Evolutionary conservation across 495 filamentous ascomycete genomes (phyloP).

Genomic region (Neurospora sp.): DNA sequence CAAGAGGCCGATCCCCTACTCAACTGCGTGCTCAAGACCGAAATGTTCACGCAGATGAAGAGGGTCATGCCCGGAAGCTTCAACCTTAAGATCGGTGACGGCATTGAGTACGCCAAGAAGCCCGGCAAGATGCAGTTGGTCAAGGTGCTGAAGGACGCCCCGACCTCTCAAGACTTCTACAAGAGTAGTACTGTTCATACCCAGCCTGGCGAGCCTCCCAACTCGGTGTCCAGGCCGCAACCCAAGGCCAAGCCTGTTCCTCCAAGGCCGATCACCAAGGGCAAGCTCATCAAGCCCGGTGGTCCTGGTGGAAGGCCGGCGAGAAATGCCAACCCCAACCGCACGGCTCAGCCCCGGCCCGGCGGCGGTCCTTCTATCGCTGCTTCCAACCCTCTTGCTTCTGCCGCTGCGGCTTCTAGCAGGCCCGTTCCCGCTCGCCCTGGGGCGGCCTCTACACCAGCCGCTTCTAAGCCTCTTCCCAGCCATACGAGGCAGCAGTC

Average conservation of each 20-base stretch:
- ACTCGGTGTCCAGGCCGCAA: slow-evolving; percentile 72
- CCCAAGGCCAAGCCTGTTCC: slow-evolving; percentile 77
- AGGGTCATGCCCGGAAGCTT: slow-evolving; percentile 64
- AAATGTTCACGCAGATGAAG: slow-evolving; percentile 87
- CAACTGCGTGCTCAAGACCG: slow-evolving; percentile 91
- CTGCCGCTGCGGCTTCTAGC: slow-evolving; percentile 28
- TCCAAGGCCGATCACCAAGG: slow-evolving; percentile 79
- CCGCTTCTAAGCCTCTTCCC: slow-evolving; percentile 23
- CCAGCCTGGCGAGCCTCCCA: slow-evolving; percentile 69
- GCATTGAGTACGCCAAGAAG: slow-evolving; percentile 96
- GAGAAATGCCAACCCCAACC: slow-evolving; percentile 41
- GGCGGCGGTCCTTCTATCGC: slow-evolving; percentile 8
- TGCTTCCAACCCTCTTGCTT: slow-evolving; percentile 2
- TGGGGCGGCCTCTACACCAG: slow-evolving; percentile 25
- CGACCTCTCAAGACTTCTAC: slow-evolving; percentile 72
- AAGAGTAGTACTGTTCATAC: slow-evolving; percentile 91
- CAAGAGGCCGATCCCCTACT: slow-evolving; percentile 88
- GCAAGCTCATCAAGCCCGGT: slow-evolving; percentile 82
- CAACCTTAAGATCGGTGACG: slow-evolving; percentile 70
- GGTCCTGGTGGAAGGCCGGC: slow-evolving; percentile 75
- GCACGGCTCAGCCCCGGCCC: slow-evolving; percentile 40
- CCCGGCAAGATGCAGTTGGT: slow-evolving; percentile 81
- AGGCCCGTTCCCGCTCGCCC: slow-evolving; percentile 37
- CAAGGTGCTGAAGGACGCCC: slow-evolving; percentile 79
- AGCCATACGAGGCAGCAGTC: slow-evolving; percentile 35